phyloP scores from a whole-genome alignment of 2,329 filamentous ascomycete genomes.

The Hymenoscyphus occultus region DNA sequence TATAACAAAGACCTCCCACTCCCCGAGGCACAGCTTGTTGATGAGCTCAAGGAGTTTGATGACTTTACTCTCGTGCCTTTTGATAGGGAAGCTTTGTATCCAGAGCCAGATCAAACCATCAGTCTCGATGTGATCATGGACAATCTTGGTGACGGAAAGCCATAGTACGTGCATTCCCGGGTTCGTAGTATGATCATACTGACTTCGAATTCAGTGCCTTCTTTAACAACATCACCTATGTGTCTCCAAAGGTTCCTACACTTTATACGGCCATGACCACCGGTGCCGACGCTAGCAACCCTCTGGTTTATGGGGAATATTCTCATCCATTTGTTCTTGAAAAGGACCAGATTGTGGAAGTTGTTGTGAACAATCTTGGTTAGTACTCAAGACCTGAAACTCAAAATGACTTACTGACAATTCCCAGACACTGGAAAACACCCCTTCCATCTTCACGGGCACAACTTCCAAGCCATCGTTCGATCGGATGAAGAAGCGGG shows the following conservation, averaged over 20 bases:
- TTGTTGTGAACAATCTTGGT: conserved; percentile 70
- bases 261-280: conserved; percentile 63
- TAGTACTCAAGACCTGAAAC: conserved; percentile 5
- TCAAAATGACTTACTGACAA: conserved; percentile 3
- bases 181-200: background rate
- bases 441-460: conserved; percentile 75
- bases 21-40: conserved; percentile 52
- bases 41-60: conserved; percentile 66
- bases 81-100: conserved; percentile 60
- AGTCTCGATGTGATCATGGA: conserved; percentile 64
- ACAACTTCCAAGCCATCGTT: conserved; percentile 66
- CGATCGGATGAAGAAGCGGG: conserved; percentile 58
- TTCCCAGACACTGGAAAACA: conserved; percentile 61
- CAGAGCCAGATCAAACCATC: conserved; percentile 60
- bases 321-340: conserved; percentile 67
- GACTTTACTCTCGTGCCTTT: conserved; percentile 69
- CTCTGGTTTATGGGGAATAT: conserved; percentile 62
- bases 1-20: conserved; percentile 49
- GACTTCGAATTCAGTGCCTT: conserved; percentile 41
- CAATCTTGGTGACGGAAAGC: conserved; percentile 63
- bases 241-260: conserved; percentile 61
- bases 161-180: conserved; percentile 48
- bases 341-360: conserved; percentile 65
- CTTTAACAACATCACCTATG: conserved; percentile 64
- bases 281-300: conserved; percentile 51